Evolutionary conservation across 805 yeast genomes (phyloP).

Genomic region (Ogataea kodamae): DNA sequence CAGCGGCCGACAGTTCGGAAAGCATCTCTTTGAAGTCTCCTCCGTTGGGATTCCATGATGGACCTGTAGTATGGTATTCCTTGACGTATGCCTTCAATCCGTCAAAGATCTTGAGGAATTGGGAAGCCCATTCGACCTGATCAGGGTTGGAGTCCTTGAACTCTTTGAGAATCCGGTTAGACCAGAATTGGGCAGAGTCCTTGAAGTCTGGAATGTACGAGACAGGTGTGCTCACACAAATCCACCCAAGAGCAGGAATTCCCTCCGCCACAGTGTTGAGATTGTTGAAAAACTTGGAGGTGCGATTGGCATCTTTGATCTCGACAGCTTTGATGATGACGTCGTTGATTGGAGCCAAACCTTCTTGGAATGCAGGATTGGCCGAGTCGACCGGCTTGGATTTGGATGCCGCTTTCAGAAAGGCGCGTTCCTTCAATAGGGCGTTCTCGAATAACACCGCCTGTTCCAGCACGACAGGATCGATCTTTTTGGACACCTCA

Average conservation of each 20-base stretch:
- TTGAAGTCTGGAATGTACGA: slow-evolving; percentile 75
- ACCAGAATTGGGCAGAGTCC: slow-evolving; percentile 92
- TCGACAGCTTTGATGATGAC: slow-evolving; percentile 54
- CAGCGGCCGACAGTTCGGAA: slow-evolving; percentile 12
- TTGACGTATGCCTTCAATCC: slow-evolving; percentile 71
- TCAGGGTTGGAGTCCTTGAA: slow-evolving; percentile 65
- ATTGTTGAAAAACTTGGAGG: slow-evolving; percentile 61
- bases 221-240: slow-evolving; percentile 71
- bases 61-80: slow-evolving; percentile 80
- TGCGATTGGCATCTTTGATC: slow-evolving; percentile 72
- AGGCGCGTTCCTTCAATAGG: slow-evolving; percentile 53
- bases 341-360: slow-evolving; percentile 67
- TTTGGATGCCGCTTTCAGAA: slow-evolving; percentile 55
- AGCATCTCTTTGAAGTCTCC: slow-evolving; percentile 61
- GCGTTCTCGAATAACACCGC: slow-evolving; percentile 49
- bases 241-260: slow-evolving; percentile 88
- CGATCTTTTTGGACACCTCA: slow-evolving; percentile 48
- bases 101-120: slow-evolving; percentile 60
- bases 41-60: slow-evolving; percentile 61
- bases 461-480: slow-evolving; percentile 54
- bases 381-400: slow-evolving; percentile 63
- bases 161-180: slow-evolving; percentile 85
- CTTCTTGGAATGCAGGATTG: slow-evolving; percentile 50
- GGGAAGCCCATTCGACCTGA: slow-evolving; percentile 80
- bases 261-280: slow-evolving; percentile 87